These are phyloP conservation scores for Kalaharituber pfeilii DNA, from an alignment of 2,329 filamentous ascomycete species.

Conservation along the genomic window DNA sequence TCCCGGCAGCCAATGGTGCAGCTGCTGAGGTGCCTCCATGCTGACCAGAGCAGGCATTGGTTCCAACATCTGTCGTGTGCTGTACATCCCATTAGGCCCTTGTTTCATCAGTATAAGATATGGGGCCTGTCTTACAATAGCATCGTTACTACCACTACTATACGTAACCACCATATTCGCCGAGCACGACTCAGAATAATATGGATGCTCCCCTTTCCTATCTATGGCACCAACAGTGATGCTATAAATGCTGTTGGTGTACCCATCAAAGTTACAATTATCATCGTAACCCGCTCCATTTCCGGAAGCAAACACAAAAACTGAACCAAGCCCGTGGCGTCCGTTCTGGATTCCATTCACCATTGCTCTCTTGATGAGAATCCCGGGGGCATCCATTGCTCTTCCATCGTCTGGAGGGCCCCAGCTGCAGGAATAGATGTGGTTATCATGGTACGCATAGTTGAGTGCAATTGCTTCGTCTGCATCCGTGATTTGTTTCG, in stretches of 20 bases:
- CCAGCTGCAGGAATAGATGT: slow-evolving; percentile 99
- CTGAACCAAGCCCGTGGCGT: slow-evolving; percentile 63
- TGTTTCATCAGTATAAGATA: background rate
- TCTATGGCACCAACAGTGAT: slow-evolving; percentile 92
- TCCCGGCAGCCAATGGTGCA: slow-evolving; percentile 78
- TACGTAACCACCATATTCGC: slow-evolving; percentile 93
- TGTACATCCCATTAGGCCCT: no score
- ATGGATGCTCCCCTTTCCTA: slow-evolving; percentile 69
- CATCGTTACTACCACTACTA: slow-evolving; percentile 73
- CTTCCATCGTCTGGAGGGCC: slow-evolving; percentile 83
- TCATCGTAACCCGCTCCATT: slow-evolving; percentile 77
- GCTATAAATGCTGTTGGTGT: slow-evolving; percentile 98
- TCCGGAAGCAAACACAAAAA: slow-evolving; percentile 92
- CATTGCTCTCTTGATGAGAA: slow-evolving; percentile 80
- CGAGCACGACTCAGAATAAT: slow-evolving; percentile 92
- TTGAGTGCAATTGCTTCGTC: slow-evolving; percentile 89
- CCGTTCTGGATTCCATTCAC: slow-evolving; percentile 82
- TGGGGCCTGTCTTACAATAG: slow-evolving; percentile 43
- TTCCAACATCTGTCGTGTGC: slow-evolving; percentile 89
- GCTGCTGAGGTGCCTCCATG: slow-evolving; percentile 94
- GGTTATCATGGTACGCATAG: slow-evolving; percentile 75
- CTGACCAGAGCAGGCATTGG: slow-evolving; percentile 56
- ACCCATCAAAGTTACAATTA: slow-evolving; percentile 98
- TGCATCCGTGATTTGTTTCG: slow-evolving; percentile 72
- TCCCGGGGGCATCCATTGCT: slow-evolving; percentile 84